Conservation (phyloP, 345 rosid species). For the Eutrema heterophyllum region DNA sequence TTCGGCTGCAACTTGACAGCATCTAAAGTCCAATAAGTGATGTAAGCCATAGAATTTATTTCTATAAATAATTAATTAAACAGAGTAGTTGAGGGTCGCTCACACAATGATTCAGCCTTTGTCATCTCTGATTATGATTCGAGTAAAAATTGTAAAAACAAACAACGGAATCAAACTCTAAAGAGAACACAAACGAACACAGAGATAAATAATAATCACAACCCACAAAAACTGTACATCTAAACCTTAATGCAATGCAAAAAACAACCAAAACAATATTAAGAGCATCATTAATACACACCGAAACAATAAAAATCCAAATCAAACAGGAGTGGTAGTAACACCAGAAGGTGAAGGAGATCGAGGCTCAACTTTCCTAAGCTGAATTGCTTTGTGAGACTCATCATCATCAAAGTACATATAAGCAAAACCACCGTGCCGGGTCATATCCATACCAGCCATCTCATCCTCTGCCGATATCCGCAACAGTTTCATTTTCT, state of each 20-base stretch:
- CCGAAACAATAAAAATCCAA: background rate
- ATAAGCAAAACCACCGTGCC: constrained; percentile 83
- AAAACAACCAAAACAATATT: background rate
- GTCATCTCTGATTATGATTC: no score
- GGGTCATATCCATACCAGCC: constrained; percentile 78
- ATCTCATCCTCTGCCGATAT: constrained; percentile 59
- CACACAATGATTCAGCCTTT: no score
- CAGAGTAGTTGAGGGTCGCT: background rate
- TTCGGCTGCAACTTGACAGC: background rate
- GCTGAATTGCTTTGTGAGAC: constrained; percentile 28
- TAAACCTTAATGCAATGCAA: constrained; percentile 5
- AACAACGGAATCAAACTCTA: background rate
- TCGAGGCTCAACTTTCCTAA: constrained; percentile 30
- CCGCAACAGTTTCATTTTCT: constrained; percentile 49
- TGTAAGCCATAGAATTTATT: background rate
- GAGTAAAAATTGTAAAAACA: background rate
- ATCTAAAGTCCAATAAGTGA: constrained; percentile 1
- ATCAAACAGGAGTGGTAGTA: constrained; percentile 21
- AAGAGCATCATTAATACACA: background rate
- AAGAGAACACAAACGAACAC: constrained; percentile 1
- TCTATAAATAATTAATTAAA: background rate
- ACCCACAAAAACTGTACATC: background rate
- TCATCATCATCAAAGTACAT: constrained; percentile 57
- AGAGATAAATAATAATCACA: background rate
- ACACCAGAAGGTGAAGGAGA: constrained; percentile 28